phyloP scores from a whole-genome alignment of 441 rosid genomes.

The Lepidium campestre region DNA sequence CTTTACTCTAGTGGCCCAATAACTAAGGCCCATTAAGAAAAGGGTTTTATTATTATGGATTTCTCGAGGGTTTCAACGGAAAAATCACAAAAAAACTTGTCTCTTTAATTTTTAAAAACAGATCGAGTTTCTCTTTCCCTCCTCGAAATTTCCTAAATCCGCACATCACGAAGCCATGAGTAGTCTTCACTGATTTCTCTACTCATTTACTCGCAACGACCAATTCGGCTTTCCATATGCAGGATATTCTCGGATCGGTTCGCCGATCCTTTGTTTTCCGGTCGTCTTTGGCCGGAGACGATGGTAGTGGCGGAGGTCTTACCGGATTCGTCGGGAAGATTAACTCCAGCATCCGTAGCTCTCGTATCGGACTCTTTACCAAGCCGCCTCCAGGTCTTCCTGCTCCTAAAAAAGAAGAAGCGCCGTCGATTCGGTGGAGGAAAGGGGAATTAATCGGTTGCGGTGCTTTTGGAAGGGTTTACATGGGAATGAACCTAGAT shows the following conservation, averaged over 20 bases:
- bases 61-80: background rate
- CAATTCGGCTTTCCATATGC: slow-evolving; percentile 36
- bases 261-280: slow-evolving; percentile 86
- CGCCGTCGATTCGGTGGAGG: slow-evolving; percentile 81
- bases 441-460: slow-evolving; percentile 94
- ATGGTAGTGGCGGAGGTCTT: slow-evolving; percentile 40
- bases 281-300: slow-evolving; percentile 32
- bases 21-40: background rate
- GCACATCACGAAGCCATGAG: slow-evolving; percentile 6
- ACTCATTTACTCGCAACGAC: background rate
- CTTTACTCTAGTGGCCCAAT: slow-evolving; percentile 1
- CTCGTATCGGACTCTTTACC: slow-evolving; percentile 65
- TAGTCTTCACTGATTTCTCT: slow-evolving; percentile 23
- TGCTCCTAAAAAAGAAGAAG: slow-evolving; percentile 37
- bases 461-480: slow-evolving; percentile 96
- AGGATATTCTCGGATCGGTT: slow-evolving; percentile 89
- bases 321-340: slow-evolving; percentile 77
- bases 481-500: slow-evolving; percentile 99
- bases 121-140: slow-evolving; percentile 34
- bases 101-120: slow-evolving; percentile 27
- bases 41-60: background rate
- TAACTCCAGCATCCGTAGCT: slow-evolving; percentile 76
- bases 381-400: slow-evolving; percentile 43
- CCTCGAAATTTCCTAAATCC: slow-evolving; percentile 13
- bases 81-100: background rate